A percentile compares a stretch with the other conserved stretches of the same genome.
phyloP scores from a whole-genome alignment of 805 yeast species.

The Kodamaea nitidulidarum region DNA sequence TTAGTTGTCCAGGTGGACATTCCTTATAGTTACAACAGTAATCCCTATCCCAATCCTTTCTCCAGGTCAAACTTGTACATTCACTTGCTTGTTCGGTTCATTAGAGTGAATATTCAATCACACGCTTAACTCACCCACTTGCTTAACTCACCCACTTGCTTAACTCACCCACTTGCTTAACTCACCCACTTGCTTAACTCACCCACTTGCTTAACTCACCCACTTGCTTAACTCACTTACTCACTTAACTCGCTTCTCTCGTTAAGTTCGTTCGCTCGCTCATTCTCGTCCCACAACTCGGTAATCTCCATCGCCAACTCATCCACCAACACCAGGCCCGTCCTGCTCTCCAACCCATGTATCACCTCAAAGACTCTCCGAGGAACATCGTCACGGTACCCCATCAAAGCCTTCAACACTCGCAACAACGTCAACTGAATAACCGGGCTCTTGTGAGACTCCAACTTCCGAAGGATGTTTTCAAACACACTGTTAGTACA shows the following conservation, averaged over 20 bases:
- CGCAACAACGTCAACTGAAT: constrained; percentile 34
- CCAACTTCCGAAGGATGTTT: constrained; percentile 28
- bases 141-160: no score
- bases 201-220: no score
- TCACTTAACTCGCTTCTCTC: no score
- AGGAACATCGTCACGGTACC: background rate
- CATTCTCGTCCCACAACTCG: background rate
- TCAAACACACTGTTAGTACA: constrained; percentile 23
- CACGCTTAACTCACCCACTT: no score
- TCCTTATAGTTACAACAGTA: no score
- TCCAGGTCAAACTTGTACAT: no score
- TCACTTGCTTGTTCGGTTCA: no score
- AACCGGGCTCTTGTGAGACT: constrained; percentile 30
- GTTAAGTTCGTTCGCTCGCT: background rate
- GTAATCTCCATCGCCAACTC: constrained; percentile 30
- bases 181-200: no score
- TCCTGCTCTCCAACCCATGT: constrained; percentile 10
- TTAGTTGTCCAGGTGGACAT: no score
- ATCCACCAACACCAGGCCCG: constrained; percentile 34
- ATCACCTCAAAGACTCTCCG: constrained; percentile 7
- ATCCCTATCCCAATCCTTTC: no score
- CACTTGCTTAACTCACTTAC: no score
- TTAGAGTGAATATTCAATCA: background rate
- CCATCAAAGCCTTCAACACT: constrained; percentile 15
- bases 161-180: no score